Percentiles rank a stretch among this genome's conserved stretches.
Evolutionary conservation across 345 rosid species (phyloP).

Genomic region (Psidium friedrichsthalianum): DNA sequence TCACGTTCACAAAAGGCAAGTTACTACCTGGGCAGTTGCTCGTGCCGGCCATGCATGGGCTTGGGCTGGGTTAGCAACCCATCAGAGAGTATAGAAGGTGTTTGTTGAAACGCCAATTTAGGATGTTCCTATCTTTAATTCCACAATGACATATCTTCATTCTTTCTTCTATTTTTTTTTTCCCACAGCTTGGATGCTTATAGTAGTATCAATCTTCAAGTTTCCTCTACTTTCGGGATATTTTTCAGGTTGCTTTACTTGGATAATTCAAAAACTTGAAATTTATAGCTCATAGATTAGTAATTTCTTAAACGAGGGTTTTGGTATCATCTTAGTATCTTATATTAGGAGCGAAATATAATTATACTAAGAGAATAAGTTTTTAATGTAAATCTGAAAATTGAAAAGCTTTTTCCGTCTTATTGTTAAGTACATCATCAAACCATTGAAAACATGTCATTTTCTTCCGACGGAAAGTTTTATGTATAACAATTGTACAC

Average conservation of each 20-base stretch:
- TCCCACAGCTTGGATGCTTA: not conserved
- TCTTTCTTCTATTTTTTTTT: not conserved
- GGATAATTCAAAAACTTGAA: not conserved
- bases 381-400: not conserved
- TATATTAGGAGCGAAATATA: not conserved
- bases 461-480: not conserved
- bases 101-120: not conserved
- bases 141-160: not conserved
- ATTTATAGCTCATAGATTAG: not conserved
- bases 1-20: too few species aligned
- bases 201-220: not conserved
- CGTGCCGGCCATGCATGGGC: too few species aligned
- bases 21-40: too few species aligned
- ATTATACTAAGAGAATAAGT: not conserved
- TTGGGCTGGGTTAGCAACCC: too few species aligned
- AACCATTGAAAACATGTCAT: not conserved
- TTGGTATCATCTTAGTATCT: not conserved
- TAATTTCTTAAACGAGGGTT: not conserved
- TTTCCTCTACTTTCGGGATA: not conserved
- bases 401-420: not conserved
- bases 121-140: not conserved
- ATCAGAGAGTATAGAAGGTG: not conserved
- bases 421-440: not conserved
- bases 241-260: not conserved
- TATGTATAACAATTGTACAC: not conserved